Evolutionary conservation across 2,329 filamentous ascomycete species (phyloP).

Genomic region (Fusarium virguliforme): DNA sequence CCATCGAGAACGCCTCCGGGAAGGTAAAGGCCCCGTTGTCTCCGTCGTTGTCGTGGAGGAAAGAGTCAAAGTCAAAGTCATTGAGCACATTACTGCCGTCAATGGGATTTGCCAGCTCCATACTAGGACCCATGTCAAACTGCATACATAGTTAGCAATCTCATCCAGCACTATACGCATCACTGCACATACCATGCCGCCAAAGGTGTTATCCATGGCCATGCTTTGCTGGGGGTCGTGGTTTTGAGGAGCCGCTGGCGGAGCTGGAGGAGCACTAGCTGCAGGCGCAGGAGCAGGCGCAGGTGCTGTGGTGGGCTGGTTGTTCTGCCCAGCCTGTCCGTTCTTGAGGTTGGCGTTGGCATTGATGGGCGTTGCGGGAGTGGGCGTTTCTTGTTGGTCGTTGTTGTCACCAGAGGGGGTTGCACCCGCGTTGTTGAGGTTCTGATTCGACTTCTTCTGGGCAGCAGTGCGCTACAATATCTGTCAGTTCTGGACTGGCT

Average conservation of each 20-base stretch:
- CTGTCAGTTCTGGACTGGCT: slow-evolving; percentile 30
- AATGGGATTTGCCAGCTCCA: slow-evolving; percentile 72
- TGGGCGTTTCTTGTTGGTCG: slow-evolving; percentile 71
- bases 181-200: slow-evolving; percentile 60
- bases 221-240: slow-evolving; percentile 59
- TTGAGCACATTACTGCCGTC: slow-evolving; percentile 72
- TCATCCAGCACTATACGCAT: slow-evolving; percentile 17
- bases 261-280: slow-evolving; percentile 52
- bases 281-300: slow-evolving; percentile 54
- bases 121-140: slow-evolving; percentile 62
- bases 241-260: slow-evolving; percentile 33
- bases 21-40: slow-evolving; percentile 71
- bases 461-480: slow-evolving; percentile 63
- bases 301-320: slow-evolving; percentile 52
- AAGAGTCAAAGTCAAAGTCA: slow-evolving; percentile 79
- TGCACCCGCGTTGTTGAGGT: slow-evolving; percentile 64
- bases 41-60: slow-evolving; percentile 71
- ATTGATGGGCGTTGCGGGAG: slow-evolving; percentile 74
- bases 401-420: slow-evolving; percentile 72
- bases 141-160: slow-evolving; percentile 42
- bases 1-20: slow-evolving; percentile 67
- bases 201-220: slow-evolving; percentile 61
- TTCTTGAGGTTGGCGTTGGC: slow-evolving; percentile 61
- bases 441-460: slow-evolving; percentile 76
- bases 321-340: slow-evolving; percentile 52